Evolutionary conservation across 768 basidiomycete species (phyloP).

Genomic region (Russula virescens): DNA sequence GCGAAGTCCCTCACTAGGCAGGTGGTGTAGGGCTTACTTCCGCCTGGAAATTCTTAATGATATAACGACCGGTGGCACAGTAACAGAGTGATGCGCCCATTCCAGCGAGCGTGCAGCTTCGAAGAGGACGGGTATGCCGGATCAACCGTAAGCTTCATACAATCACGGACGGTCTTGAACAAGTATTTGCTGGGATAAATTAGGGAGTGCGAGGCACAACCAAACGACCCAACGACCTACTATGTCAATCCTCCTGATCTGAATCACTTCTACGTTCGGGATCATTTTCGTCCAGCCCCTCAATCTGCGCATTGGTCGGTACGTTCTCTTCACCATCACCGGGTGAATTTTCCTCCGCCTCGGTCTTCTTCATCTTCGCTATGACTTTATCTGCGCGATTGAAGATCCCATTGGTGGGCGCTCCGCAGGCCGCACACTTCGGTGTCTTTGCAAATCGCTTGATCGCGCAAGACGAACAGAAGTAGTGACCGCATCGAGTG

Average conservation of each 20-base stretch:
- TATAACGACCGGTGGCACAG: neutral
- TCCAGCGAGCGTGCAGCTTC: neutral
- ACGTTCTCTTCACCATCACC: slow-evolving; percentile 38
- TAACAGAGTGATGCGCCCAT: neutral
- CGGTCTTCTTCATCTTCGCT: slow-evolving; percentile 74
- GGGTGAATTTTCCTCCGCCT: slow-evolving; percentile 46
- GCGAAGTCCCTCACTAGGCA: neutral
- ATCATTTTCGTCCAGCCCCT: slow-evolving; percentile 32
- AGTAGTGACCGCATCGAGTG: slow-evolving; percentile 96
- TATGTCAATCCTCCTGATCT: slow-evolving; percentile 20
- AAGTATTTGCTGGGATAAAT: slow-evolving; percentile 10
- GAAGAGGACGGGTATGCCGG: slow-evolving; percentile 3
- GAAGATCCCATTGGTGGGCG: slow-evolving; percentile 93
- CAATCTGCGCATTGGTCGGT: slow-evolving; percentile 25
- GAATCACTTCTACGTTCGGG: slow-evolving; percentile 38
- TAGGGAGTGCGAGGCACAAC: slow-evolving; percentile 3
- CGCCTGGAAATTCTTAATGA: neutral
- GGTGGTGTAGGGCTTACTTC: neutral
- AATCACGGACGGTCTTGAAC: slow-evolving; percentile 1
- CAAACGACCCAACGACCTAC: neutral
- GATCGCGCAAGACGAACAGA: slow-evolving; percentile 92
- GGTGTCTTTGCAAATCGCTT: slow-evolving; percentile 91
- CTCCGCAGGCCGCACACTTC: slow-evolving; percentile 91
- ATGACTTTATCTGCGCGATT: slow-evolving; percentile 93
- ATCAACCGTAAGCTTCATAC: slow-evolving; percentile 11